phyloP scores from a whole-genome alignment of 331 rosid genomes.

The Malus hybrid region DNA sequence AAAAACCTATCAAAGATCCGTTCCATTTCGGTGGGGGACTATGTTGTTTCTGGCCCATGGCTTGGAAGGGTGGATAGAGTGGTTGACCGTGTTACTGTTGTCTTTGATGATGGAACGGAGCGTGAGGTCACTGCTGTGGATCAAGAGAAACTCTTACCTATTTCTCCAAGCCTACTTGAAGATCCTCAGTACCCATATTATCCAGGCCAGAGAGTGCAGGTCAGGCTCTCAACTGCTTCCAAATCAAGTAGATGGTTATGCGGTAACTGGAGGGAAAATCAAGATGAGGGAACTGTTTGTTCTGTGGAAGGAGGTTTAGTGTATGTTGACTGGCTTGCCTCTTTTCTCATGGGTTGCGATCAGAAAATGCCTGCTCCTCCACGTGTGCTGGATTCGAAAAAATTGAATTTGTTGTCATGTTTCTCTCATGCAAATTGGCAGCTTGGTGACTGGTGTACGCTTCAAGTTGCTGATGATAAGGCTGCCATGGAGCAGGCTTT shows the following conservation, averaged over 20 bases:
- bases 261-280: slow-evolving; percentile 66
- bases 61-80: slow-evolving; percentile 76
- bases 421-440: slow-evolving; percentile 84
- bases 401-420: slow-evolving; percentile 68
- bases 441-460: slow-evolving; percentile 95
- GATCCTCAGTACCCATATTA: slow-evolving; percentile 82
- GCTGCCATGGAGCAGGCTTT: slow-evolving; percentile 25
- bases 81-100: slow-evolving; percentile 54
- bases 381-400: slow-evolving; percentile 55
- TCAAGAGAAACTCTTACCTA: slow-evolving; percentile 55
- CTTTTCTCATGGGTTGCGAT: slow-evolving; percentile 40
- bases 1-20: slow-evolving; percentile 59
- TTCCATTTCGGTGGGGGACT: slow-evolving; percentile 77
- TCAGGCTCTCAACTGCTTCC: slow-evolving; percentile 50
- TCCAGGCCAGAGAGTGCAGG: slow-evolving; percentile 91
- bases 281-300: slow-evolving; percentile 67
- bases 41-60: slow-evolving; percentile 77
- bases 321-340: slow-evolving; percentile 69
- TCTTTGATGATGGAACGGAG: slow-evolving; percentile 76
- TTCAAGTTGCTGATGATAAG: slow-evolving; percentile 34
- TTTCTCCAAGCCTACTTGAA: slow-evolving; percentile 57
- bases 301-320: slow-evolving; percentile 81
- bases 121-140: slow-evolving; percentile 48
- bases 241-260: slow-evolving; percentile 70
- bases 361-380: slow-evolving; percentile 44